Percentiles rank a stretch among this genome's conserved stretches.
Conservation (phyloP, 805 yeast genomes). For the Kazachstania taianensis region DNA sequence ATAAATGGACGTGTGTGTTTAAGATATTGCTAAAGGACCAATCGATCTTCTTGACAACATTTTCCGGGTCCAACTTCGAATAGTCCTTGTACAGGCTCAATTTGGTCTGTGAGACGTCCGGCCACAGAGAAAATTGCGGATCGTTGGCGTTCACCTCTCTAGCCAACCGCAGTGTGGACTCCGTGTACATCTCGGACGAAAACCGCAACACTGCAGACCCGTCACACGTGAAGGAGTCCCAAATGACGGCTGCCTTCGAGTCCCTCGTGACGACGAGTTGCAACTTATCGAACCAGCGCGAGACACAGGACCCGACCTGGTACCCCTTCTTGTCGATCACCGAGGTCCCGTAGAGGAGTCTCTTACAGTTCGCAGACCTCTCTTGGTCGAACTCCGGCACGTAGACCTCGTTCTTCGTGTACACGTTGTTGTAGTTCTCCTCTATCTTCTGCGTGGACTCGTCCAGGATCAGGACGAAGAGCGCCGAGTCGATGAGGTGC, state of each 20-base stretch:
- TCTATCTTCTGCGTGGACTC: conserved; percentile 36
- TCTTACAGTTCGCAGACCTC: conserved; percentile 33
- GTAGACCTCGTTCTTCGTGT: conserved; percentile 3
- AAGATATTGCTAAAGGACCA: conserved; percentile 32
- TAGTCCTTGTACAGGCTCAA: conserved; percentile 7
- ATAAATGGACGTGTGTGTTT: conserved; percentile 51
- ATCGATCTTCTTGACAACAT: conserved; percentile 21
- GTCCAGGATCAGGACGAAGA: conserved; percentile 74
- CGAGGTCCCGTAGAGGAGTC: conserved; percentile 76
- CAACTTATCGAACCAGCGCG: conserved; percentile 88
- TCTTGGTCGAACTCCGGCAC: conserved; percentile 5
- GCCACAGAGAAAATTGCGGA: conserved; percentile 31
- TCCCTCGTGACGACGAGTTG: conserved; percentile 77
- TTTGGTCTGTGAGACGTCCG: conserved; percentile 14
- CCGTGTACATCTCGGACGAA: conserved; percentile 84
- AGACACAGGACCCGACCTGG: conserved; percentile 86
- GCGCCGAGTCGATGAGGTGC: conserved; percentile 56
- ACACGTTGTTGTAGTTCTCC: neutral
- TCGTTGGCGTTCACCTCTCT: conserved; percentile 57
- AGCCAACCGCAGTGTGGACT: conserved; percentile 77
- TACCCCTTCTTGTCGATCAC: conserved; percentile 60
- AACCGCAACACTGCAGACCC: conserved; percentile 86
- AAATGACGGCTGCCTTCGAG: conserved; percentile 82
- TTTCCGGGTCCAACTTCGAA: conserved; percentile 5
- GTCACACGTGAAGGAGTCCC: conserved; percentile 86